Evolutionary conservation across 148 eudicot species (phyloP), one percentile per base, ranked within the genome.

Genomic region (Silene conica): DNA sequence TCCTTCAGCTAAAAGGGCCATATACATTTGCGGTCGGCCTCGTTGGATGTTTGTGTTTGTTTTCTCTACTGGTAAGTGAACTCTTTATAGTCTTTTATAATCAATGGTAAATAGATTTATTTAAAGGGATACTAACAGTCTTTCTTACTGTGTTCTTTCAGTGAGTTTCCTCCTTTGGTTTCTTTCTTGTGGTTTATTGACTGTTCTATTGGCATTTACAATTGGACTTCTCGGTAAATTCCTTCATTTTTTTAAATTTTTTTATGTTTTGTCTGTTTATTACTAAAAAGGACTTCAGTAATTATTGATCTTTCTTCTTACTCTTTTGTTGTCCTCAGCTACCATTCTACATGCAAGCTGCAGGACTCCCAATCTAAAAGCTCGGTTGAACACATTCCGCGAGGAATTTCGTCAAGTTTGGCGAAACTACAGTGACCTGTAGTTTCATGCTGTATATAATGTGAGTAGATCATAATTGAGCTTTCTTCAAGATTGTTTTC

Each of bases 341-440:
- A 94, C 90, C 72, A 60, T 94, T 20, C 82, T 88, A 54, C 98
- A 94, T 86, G 98, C 98, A 77, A 94, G 93, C 85, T 88, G 91
- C 64, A 87, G 98, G 78, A 94, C 97, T 70, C 98, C 98, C 70
- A 94, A 94, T 80, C 70, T 94, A 81, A 94, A 94, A 86, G 98
- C 98, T 45, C 98, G 98, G 70, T 76, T 94, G 69, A 94, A 94
- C 82, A 94, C 98, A 63, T 94, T 91, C 79, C 97, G 98, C 19
- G 98, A 94, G 76, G 98, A 94, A 84, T 94, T 94, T 67, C 98
- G 98, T 72, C 96, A 97, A 74, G 98, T 94, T 79, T 94, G 98
- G 98, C 90, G 98, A 75, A 94, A 91, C 81, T 94, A 91, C 72
- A 94, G 98, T 61, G 98, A 94, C 38, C 80, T 94, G 79, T 91